Percentiles rank a stretch among this genome's conserved stretches.
Conservation (phyloP, 306 rosid genomes). For the Lathyrus oleraceus region DNA sequence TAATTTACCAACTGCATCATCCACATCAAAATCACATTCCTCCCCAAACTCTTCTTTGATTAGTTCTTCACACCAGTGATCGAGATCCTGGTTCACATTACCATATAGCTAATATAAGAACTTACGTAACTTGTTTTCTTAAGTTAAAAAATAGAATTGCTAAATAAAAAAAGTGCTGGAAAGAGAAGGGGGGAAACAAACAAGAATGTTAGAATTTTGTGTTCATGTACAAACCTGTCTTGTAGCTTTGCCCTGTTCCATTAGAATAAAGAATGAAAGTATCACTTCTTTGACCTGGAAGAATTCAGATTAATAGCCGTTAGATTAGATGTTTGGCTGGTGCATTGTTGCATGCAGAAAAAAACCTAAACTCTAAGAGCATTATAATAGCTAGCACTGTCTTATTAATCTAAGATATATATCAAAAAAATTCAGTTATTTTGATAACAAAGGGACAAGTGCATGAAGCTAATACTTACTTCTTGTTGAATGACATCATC, state of each 20-base stretch:
- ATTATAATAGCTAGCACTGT: neutral
- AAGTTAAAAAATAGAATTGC: neutral
- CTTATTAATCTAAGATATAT: conserved; percentile 2
- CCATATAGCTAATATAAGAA: conserved; percentile 28
- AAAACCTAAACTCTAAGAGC: conserved; percentile 7
- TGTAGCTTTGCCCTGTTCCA: conserved; percentile 96
- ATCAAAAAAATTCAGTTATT: neutral
- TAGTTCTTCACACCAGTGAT: conserved; percentile 82
- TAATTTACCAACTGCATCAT: conserved; percentile 81
- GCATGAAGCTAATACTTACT: conserved; percentile 55
- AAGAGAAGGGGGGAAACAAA: conserved; percentile 19
- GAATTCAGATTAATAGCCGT: conserved; percentile 28
- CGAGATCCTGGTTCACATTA: conserved; percentile 73
- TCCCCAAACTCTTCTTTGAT: conserved; percentile 80
- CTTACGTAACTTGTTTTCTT: neutral
- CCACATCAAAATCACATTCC: conserved; percentile 84
- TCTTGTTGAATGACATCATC: conserved; percentile 99
- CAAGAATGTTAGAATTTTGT: conserved; percentile 25
- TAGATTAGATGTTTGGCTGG: conserved; percentile 11
- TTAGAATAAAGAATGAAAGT: conserved; percentile 77
- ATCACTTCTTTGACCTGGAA: conserved; percentile 92
- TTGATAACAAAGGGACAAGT: neutral
- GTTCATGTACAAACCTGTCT: conserved; percentile 47
- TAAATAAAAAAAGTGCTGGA: conserved; percentile 6
- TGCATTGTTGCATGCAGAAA: conserved; percentile 1